Evolutionary conservation across 768 basidiomycete species (phyloP), one percentile per base, ranked within the genome.

Genomic region (Filobasidium floriforme): DNA sequence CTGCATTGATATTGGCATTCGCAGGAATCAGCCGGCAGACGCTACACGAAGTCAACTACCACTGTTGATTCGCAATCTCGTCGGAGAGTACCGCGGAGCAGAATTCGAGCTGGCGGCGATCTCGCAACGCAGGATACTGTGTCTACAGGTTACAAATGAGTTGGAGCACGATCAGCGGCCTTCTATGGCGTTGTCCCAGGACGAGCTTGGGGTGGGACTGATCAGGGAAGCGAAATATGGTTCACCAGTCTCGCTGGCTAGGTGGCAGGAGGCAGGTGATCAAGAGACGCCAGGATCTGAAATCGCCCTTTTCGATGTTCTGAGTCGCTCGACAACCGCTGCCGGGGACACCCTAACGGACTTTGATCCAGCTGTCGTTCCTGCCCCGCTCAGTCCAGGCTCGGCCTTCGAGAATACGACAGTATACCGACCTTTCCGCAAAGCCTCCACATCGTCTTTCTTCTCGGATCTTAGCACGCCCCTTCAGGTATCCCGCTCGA

Each of bases 401-500:
- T 57, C 54, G 12, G 15, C 54, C 5, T 24, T 57, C 54, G 54
- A 57, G 6, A 57, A 6, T n/a, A 24, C 5, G 15, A 24, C 54
- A 3, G 26, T 57, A 15, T 57, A 57, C 26, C 54, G 54, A 24
- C 54, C 54, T 24, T 57, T 57, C 29, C 54, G 54, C 19, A 57
- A 57, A 57, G 29, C 54, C 15, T 57, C 54, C 19, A 57, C 54
- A 2, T 57, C 54, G 22, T 57, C 54, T 15, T 57, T 57, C 54
- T 57, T 57, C 54, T 32, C 54, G 19, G 54, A 57, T 57, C 29
- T 57, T n/a, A 57, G 29, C 29, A 57, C 54, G 24, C 54, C 54
- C 4, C 14, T 19, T 28, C 24, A 32, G 22, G 18, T 24, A 15
- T 57, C 54, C 3, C 22, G 54, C 22, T 14, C 29, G 22, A 57